phyloP scores from a whole-genome alignment of 306 rosid species.

The Quercus variabilis region DNA sequence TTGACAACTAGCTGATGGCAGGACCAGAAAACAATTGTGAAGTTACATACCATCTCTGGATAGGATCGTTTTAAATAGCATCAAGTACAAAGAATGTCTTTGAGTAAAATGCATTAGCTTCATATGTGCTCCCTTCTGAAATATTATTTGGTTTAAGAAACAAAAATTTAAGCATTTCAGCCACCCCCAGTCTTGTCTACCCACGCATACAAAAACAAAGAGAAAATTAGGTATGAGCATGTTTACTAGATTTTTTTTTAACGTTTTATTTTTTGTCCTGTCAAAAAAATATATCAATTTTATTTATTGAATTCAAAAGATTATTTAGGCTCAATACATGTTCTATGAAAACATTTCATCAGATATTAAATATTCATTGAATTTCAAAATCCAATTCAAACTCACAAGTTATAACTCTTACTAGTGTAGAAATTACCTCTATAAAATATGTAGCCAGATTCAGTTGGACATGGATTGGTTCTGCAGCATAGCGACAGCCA shows the following conservation, averaged over 20 bases:
- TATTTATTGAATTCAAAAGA: neutral
- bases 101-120: no score
- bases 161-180: no score
- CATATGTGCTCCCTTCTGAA: no score
- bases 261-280: no score
- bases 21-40: slow-evolving; percentile 31
- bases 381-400: neutral
- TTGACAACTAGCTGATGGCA: slow-evolving; percentile 63
- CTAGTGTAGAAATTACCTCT: slow-evolving; percentile 47
- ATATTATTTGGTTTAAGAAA: no score
- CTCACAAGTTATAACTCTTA: slow-evolving; percentile 9
- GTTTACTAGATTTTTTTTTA: no score
- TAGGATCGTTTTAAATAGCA: neutral
- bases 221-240: no score
- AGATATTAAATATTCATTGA: neutral
- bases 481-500: slow-evolving; percentile 86
- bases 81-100: no score
- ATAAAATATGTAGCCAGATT: slow-evolving; percentile 68
- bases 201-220: no score
- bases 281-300: neutral
- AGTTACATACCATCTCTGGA: neutral
- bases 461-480: slow-evolving; percentile 85
- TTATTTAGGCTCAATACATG: neutral
- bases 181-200: no score
- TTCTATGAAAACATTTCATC: neutral